Evolutionary conservation across 306 rosid genomes (phyloP).

Genomic region (Fagus crenata): DNA sequence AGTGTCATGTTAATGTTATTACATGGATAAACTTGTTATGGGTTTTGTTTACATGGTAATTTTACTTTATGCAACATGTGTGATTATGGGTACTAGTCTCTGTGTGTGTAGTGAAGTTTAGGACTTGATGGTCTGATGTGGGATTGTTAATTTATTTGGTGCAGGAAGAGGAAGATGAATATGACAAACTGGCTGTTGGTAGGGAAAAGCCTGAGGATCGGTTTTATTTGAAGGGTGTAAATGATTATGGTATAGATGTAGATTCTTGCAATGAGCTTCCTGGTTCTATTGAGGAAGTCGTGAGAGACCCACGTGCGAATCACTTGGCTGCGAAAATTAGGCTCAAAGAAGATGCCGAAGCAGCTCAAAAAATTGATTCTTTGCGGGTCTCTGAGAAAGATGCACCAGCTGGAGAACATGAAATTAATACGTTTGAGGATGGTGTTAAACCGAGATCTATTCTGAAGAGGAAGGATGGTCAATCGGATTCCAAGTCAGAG

Average conservation of each 20-base stretch:
- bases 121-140: not conserved
- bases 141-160: conserved; percentile 2
- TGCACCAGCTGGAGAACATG: conserved; percentile 18
- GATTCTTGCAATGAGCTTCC: conserved; percentile 56
- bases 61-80: no score
- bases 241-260: conserved; percentile 65
- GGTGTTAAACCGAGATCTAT: conserved; percentile 64
- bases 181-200: conserved; percentile 84
- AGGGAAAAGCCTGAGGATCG: conserved; percentile 59
- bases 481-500: conserved; percentile 41
- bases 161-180: conserved; percentile 91
- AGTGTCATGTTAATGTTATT: no score
- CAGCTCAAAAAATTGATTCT: conserved; percentile 51
- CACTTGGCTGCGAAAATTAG: conserved; percentile 75
- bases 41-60: no score
- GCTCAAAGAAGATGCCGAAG: conserved; percentile 66
- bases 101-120: no score
- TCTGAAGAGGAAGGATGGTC: conserved; percentile 69
- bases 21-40: no score
- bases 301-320: conserved; percentile 81
- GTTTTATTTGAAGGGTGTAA: conserved; percentile 60
- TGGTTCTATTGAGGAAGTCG: conserved; percentile 40
- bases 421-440: conserved; percentile 24
- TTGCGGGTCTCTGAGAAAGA: conserved; percentile 53
- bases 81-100: no score